A percentile compares a stretch with the other conserved stretches of the same genome.
These are phyloP conservation scores for Parastagonospora avenae DNA, from an alignment of 2,329 filamentous ascomycete genomes.

Conservation along the genomic window DNA sequence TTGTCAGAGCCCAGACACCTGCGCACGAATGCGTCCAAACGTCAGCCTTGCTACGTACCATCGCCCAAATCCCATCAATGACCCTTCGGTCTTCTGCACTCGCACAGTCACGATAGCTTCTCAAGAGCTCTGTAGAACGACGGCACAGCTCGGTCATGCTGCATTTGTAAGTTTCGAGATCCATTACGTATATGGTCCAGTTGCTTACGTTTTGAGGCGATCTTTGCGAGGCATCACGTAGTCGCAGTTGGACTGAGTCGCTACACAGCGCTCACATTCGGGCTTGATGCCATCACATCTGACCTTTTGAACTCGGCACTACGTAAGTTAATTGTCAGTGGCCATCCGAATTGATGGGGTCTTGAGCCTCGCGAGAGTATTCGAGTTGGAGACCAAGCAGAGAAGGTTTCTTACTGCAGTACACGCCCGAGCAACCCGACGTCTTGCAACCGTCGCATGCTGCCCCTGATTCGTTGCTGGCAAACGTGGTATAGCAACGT, in stretches of 20 bases:
- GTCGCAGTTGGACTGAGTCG: slow-evolving; percentile 40
- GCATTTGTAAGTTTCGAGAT: slow-evolving; percentile 13
- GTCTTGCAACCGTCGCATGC: slow-evolving; percentile 7
- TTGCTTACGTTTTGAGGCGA: slow-evolving; percentile 41
- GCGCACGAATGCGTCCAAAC: no score
- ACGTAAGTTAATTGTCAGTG: slow-evolving; percentile 17
- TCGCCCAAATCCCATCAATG: no score
- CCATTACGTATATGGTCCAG: neutral
- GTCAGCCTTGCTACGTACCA: no score
- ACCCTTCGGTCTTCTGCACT: no score
- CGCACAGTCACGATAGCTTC: no score
- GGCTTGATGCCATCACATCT: slow-evolving; percentile 48
- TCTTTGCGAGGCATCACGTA: slow-evolving; percentile 49
- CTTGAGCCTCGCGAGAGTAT: no score
- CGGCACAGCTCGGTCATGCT: slow-evolving; percentile 38
- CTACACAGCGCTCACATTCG: slow-evolving; percentile 44
- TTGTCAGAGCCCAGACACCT: no score
- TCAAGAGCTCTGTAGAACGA: neutral
- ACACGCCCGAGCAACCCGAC: slow-evolving; percentile 21
- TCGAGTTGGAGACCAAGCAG: no score
- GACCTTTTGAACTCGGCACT: slow-evolving; percentile 49
- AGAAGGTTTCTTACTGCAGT: slow-evolving; percentile 13
- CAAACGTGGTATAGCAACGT: slow-evolving; percentile 30
- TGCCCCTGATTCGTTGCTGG: slow-evolving; percentile 3
- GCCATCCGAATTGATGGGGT: neutral